Base-by-base conservation (phyloP, 2,329 filamentous ascomycete species). In the Blastomyces silverae region DNA sequence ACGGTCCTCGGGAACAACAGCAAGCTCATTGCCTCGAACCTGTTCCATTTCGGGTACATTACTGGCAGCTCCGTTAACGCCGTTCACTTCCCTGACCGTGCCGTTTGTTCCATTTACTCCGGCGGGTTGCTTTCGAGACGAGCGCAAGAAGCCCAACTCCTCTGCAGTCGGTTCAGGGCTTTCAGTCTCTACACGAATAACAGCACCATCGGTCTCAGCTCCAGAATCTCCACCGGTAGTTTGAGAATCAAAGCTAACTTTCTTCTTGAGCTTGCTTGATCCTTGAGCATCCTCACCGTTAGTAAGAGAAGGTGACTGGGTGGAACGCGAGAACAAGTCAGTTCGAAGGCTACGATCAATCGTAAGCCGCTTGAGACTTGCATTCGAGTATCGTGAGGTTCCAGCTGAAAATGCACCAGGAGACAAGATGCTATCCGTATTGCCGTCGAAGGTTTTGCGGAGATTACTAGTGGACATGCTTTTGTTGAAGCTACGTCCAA, bases 401-500 rank as follows among this genome's bases (percentile, higher is more conserved):
- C 85, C 88, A 34, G 88, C 82, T 1, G 90, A 90, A 75, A 97
- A 92, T 1, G 92, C 91, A 48, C 91, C 91, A 0, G 92, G 92
- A 1, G 90, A 85, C 37, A 97, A 81, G 64, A 97, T 89, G 75
- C 91, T 96, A 69, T 95, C 91, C 64, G 73, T 72, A 56, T 96
- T 90, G 0, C 88, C 83, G 65, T 88, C 91, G 75, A 90, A 92
- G 68, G 85, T 90, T 68, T 90, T 87, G 65, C 92, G 89, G 56
- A 97, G 81, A 73, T 89, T 97, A 80, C 87, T 96, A 15, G 89
- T 88, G 3, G 92, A 96, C 66, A 95, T 84, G 76, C 92, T 97
- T 82, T 94, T 97, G 75, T 85, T 89, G 64, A 97, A 81, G 65
- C 85, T 86, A 64, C 89, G 85, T 64, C 86, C 86, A 56, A 90